A percentile compares a stretch with the other conserved stretches of the same genome.
phyloP scores from a whole-genome alignment of 2,329 filamentous ascomycete genomes.

The Alternaria ventricosa region DNA sequence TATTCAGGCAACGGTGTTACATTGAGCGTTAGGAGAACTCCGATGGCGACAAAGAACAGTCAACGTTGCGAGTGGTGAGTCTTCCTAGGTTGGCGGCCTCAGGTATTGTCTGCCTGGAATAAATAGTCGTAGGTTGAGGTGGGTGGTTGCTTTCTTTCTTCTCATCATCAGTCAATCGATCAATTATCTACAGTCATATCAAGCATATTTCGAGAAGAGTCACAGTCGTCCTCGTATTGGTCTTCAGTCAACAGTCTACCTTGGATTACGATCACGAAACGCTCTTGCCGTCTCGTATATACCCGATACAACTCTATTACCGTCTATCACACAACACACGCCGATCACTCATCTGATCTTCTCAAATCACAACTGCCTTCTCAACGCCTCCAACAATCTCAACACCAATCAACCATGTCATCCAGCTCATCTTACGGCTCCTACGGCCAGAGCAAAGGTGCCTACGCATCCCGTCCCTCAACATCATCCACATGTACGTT shows the following conservation, averaged over 20 bases:
- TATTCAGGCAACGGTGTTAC: conserved; percentile 35
- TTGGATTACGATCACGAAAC: background rate
- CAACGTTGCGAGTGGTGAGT: conserved; percentile 15
- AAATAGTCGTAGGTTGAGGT: conserved; percentile 29
- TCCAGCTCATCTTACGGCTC: conserved; percentile 34
- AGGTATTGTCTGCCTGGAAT: conserved; percentile 41
- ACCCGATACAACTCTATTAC: conserved; percentile 15
- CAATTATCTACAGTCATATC: conserved; percentile 24
- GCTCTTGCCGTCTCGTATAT: conserved; percentile 14
- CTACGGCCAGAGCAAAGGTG: conserved; percentile 30
- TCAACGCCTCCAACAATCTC: conserved; percentile 20
- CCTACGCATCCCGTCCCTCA: conserved; percentile 33
- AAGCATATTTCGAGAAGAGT: conserved; percentile 6
- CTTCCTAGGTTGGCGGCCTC: conserved; percentile 36
- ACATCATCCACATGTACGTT: conserved; percentile 34
- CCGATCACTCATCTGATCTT: conserved; percentile 1
- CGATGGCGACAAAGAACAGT: conserved; percentile 27
- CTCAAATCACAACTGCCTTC: conserved; percentile 16
- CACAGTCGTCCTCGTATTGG: conserved; percentile 15
- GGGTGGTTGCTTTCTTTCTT: conserved; percentile 16
- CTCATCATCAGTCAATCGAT: conserved; percentile 10
- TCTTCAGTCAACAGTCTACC: conserved; percentile 22
- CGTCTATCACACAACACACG: conserved; percentile 2
- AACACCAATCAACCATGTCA: conserved; percentile 30
- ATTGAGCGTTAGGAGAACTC: conserved; percentile 31